phyloP scores from a whole-genome alignment of 2,329 filamentous ascomycete genomes.

The Delphinella strobiligena region DNA sequence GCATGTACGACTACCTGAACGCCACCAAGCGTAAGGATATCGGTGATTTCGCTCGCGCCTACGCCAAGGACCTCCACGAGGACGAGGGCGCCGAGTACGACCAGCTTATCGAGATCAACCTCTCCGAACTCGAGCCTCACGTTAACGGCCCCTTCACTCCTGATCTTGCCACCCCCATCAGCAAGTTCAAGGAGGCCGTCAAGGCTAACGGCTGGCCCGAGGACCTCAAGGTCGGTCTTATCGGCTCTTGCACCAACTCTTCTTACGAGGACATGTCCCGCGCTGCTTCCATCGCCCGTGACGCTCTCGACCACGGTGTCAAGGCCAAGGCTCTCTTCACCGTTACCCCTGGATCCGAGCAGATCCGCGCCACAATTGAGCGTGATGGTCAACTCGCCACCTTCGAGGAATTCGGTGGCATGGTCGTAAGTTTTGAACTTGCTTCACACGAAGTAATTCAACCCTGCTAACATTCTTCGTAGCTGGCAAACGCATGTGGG shows the following conservation, averaged over 20 bases:
- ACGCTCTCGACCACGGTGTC: constrained; percentile 82
- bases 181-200: constrained; percentile 90
- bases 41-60: constrained; percentile 75
- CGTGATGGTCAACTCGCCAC: constrained; percentile 86
- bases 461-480: too few species aligned
- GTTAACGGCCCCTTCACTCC: constrained; percentile 99
- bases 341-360: constrained; percentile 92
- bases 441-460: constrained; percentile 9
- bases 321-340: constrained; percentile 92
- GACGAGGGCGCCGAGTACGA: constrained; percentile 93
- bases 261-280: constrained; percentile 86
- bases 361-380: constrained; percentile 86
- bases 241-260: constrained; percentile 96
- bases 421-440: constrained; percentile 42
- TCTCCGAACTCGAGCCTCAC: constrained; percentile 88
- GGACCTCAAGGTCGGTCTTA: constrained; percentile 91
- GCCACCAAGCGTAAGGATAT: constrained; percentile 87
- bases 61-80: constrained; percentile 73
- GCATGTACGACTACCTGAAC: constrained; percentile 90
- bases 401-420: constrained; percentile 90
- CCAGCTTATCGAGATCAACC: constrained; percentile 90
- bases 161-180: constrained; percentile 93
- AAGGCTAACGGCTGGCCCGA: constrained; percentile 93
- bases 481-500: too few species aligned
- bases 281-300: constrained; percentile 78